Evolutionary conservation across 2,329 filamentous ascomycete genomes (phyloP).

Genomic region (Aspergillus oerlinghausenensis): DNA sequence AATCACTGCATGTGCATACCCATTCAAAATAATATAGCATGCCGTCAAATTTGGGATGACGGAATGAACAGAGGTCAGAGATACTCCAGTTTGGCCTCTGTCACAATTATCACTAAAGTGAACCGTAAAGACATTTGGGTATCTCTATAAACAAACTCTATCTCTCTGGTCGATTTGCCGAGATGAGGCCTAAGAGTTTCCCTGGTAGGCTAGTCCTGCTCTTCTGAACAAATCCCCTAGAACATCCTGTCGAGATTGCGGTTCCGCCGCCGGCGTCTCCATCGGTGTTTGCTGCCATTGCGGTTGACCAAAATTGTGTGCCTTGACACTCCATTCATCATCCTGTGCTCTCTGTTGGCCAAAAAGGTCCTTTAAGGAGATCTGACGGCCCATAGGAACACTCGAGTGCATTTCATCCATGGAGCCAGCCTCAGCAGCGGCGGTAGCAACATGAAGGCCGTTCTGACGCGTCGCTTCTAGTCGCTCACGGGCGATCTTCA

Average conservation of each 20-base stretch:
- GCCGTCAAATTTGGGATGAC: not conserved
- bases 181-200: conserved; percentile 8
- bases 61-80: not conserved
- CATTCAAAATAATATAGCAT: not conserved
- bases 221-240: conserved; percentile 41
- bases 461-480: conserved; percentile 32
- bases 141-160: conserved; percentile 2
- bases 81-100: not conserved
- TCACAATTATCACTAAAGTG: not conserved
- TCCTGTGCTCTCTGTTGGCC: conserved; percentile 52
- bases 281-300: conserved; percentile 17
- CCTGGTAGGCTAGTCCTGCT: conserved; percentile 35
- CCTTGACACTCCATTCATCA: conserved; percentile 47
- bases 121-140: conserved; percentile 1
- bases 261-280: conserved; percentile 11
- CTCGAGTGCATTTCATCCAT: conserved; percentile 36
- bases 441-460: conserved; percentile 29
- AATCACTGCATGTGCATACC: not conserved
- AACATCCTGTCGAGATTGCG: conserved; percentile 30
- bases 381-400: conserved; percentile 49
- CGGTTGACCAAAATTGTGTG: conserved; percentile 34
- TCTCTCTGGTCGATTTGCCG: not conserved
- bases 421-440: conserved; percentile 20
- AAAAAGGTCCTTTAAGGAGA: conserved; percentile 52
- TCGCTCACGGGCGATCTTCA: conserved; percentile 41